Conservation (phyloP, 208 protist species). For the Acanthamoeba royreba region DNA sequence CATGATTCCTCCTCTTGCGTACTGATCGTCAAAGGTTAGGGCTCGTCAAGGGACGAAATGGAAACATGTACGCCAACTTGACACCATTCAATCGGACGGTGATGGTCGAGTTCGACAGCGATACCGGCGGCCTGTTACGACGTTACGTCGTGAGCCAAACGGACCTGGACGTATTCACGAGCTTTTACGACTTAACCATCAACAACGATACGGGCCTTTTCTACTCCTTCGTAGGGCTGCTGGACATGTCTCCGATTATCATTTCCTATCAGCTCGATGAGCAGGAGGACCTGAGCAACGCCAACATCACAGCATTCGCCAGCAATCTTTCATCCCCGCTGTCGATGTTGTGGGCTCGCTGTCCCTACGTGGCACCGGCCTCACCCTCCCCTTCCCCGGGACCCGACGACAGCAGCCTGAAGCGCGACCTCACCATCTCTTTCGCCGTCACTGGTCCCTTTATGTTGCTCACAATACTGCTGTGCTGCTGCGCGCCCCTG, state of each 20-base stretch:
- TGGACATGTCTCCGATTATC: neutral
- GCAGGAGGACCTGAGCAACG: too few relatives aligned
- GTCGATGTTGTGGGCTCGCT: neutral
- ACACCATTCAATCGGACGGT: neutral
- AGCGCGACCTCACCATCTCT: neutral
- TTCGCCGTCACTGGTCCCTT: neutral
- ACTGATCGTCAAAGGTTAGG: neutral
- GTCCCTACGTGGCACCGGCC: too few relatives aligned
- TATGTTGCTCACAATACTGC: too few relatives aligned
- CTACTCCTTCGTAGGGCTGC: neutral
- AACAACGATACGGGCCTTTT: neutral
- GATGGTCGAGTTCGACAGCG: neutral
- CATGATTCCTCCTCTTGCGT: neutral
- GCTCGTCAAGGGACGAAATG: neutral
- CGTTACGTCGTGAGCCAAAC: neutral
- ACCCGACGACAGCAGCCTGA: too few relatives aligned
- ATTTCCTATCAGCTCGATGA: neutral
- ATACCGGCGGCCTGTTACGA: neutral
- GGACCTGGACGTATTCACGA: neutral
- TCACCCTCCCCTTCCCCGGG: too few relatives aligned
- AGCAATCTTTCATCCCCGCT: neutral
- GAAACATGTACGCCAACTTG: neutral
- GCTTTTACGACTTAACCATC: neutral
- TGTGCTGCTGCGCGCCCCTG: too few relatives aligned
- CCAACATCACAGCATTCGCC: neutral